Evolutionary conservation across 1,139 yeast genomes (phyloP), one percentile per base, ranked within the genome.

Genomic region (Suhomyces terraborum): DNA sequence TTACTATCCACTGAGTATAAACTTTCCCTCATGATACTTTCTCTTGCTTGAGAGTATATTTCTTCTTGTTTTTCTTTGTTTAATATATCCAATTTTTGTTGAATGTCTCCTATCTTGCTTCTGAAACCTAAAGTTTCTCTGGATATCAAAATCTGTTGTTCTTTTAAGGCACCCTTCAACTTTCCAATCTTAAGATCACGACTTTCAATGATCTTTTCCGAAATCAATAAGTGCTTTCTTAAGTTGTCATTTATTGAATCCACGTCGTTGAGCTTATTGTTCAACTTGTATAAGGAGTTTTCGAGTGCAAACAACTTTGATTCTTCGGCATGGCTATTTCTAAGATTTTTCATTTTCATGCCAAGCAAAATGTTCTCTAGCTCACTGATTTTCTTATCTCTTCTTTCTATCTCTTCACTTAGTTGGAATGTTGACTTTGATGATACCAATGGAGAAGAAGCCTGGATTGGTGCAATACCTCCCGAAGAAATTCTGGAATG

Each of bases 171-270:
- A 13, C 58, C 53, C 51, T 82, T 84, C 43, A 86, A 67, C 30
- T 75, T 71, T 40, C 69, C 67, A 35, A 85, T 84, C 36, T 86
- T 74, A 42, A 71, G 73, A 46, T 80, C 81, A 40, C 89, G 72
- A 20, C 80, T 69, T 19, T 76, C 82, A 24, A 84, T 73, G 39
- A 84, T 73, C 52, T 79, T 75, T 46, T 80, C 80, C 35, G 82
- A 73, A 12, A 81, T 69, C 20, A 73, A 68, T 23, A 59, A 46
- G 36, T 72, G 77, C 41, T 68, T 69, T 12, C 73, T 55, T n/a
- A 70, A 53, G 40, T 69, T 69, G 20, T 56, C 57, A 45, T 66
- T 71, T 42, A 67, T 64, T 33, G 66, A 52, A 40, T 69, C 75
- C 28, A 66, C 72, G 41, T 72, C 77, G 40, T 54, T 61, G 32